Base-by-base conservation (phyloP, 129 eudicot species). In the Artemisia annua region DNA sequence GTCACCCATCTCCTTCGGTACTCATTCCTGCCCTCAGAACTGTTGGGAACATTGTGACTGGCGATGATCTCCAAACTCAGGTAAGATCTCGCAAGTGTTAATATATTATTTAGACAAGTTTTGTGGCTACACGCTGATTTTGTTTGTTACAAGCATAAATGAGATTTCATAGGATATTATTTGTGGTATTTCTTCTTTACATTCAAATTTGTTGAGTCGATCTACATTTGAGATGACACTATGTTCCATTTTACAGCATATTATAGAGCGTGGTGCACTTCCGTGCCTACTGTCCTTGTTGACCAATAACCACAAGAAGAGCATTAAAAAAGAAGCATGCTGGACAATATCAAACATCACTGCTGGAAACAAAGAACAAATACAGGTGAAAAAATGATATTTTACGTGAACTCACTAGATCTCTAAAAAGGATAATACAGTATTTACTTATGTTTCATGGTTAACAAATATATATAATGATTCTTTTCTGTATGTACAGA, bases 331-430 rank as follows among this genome's bases (percentile, higher is more conserved):
- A 69, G 96, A 92, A 83, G 96, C 97, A 26, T 92, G 96, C 75
- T 89, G 96, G 97, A 85, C 97, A 16, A 89, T 89, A 54, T 92
- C 97, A 44, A 92, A 92, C 69, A 87, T 92, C 62, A 92, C 97
- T 76, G 96, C 97, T 81, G 97, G 97, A 64, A 92, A 87, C 76
- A 85, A 63, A 70, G 94, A 87, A n/a, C 97, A 92, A 74, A 92
- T 92, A 67, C 96, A 86, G 92, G 97, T 91, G 35, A 67, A 18
- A 16, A 48, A 20, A 22, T 8, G n/a, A 17, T 32, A 50, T 52
- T 32, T 53, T 52, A 11, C 20, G 39, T 35, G 22, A 69, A 54
- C 51, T 17, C 62, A 6, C 63, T 12, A 8, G 10, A 55, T 69
- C 63, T 53, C 28, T 69, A 9, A 48, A 48, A 20, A 19, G 13